Evolutionary conservation across 1,284 basidiomycete species (phyloP).

Genomic region (Pterulicium gracile): DNA sequence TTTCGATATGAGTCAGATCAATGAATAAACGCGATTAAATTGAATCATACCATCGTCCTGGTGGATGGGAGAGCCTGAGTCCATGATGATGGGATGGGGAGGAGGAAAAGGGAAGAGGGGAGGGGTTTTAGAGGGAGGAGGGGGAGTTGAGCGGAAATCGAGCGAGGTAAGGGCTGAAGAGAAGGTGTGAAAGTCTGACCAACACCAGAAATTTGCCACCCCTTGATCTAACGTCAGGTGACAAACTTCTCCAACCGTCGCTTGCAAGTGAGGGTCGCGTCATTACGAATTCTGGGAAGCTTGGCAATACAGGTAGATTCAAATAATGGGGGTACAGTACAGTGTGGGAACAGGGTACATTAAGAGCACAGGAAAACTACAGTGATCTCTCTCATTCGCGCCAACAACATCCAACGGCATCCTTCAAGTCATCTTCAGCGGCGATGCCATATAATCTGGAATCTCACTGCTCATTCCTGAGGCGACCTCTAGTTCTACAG

Average conservation of each 20-base stretch:
- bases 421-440: too few species aligned
- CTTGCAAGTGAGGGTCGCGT: too few species aligned
- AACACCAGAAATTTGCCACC: constrained; percentile 5
- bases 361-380: too few species aligned
- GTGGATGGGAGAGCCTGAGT: constrained; percentile 26
- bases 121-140: constrained; percentile 19
- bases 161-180: constrained; percentile 17
- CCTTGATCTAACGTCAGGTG: too few species aligned
- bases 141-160: constrained; percentile 14
- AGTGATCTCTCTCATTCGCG: too few species aligned
- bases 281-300: background rate
- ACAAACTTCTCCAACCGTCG: too few species aligned
- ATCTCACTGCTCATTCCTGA: too few species aligned
- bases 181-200: constrained; percentile 13
- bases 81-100: constrained; percentile 32
- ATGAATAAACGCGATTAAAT: constrained; percentile 12
- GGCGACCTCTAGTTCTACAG: too few species aligned
- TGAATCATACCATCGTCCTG: constrained; percentile 11
- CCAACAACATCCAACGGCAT: too few species aligned
- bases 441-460: too few species aligned
- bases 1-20: constrained; percentile 10
- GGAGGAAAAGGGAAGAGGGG: constrained; percentile 21
- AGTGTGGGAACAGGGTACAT: too few species aligned
- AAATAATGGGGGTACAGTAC: too few species aligned
- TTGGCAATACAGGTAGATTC: background rate